Evolutionary conservation across 306 rosid species (phyloP).

Genomic region (Prunus dulcis): DNA sequence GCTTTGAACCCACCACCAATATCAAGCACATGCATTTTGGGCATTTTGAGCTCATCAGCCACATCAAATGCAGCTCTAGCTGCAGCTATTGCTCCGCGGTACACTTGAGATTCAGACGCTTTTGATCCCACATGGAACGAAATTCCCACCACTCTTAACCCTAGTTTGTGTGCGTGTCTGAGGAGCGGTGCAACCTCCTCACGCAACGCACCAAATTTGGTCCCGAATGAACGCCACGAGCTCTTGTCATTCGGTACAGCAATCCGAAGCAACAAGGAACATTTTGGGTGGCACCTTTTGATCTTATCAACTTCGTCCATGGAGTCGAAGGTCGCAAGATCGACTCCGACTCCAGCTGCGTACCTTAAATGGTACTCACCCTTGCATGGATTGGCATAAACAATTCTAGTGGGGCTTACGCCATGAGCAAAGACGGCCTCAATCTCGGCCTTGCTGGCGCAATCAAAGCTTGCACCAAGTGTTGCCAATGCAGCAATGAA

Average conservation of each 20-base stretch:
- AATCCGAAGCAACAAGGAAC: slow-evolving; percentile 7
- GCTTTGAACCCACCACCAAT: slow-evolving; percentile 1
- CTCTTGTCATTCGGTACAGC: not conserved
- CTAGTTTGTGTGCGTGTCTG: not conserved
- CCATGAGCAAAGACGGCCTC: no score
- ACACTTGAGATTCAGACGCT: not conserved
- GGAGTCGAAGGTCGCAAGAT: slow-evolving; percentile 15
- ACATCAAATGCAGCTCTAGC: not conserved
- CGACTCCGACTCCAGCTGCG: no score
- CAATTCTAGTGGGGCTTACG: no score
- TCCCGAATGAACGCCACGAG: not conserved
- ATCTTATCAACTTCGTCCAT: slow-evolving; percentile 13
- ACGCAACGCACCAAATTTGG: slow-evolving; percentile 5
- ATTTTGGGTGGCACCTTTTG: slow-evolving; percentile 9
- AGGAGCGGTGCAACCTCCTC: not conserved
- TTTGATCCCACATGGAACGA: not conserved
- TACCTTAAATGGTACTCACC: no score
- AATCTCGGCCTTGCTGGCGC: no score
- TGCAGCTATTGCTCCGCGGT: not conserved
- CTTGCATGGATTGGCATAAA: no score
- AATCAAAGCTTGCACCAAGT: no score
- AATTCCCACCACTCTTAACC: not conserved
- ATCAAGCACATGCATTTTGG: slow-evolving; percentile 1
- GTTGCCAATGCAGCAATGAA: no score
- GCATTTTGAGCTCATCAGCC: not conserved